phyloP scores from a whole-genome alignment of 1,139 yeast species.

The Hansenula lynferdii region DNA sequence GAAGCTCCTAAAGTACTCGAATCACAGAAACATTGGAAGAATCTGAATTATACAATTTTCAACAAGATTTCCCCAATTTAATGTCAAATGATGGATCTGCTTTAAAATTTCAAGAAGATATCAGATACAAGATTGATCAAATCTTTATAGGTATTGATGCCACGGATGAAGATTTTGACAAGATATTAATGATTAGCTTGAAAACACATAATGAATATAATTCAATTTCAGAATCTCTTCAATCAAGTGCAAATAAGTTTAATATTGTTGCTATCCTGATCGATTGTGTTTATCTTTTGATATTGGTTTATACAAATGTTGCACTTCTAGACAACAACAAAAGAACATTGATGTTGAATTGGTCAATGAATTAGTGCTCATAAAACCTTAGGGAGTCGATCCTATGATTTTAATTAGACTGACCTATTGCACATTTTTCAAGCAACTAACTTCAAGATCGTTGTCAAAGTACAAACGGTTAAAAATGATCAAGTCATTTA shows the following conservation, averaged over 20 bases:
- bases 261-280: background rate
- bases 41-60: background rate
- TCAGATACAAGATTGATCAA: background rate
- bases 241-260: background rate
- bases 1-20: background rate
- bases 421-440: too few species aligned
- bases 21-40: background rate
- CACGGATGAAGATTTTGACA: background rate
- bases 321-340: too few species aligned
- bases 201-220: background rate
- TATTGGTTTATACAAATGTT: too few species aligned
- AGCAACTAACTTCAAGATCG: too few species aligned
- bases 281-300: background rate
- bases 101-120: background rate
- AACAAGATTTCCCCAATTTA: background rate
- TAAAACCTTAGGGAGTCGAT: too few species aligned
- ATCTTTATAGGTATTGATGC: background rate
- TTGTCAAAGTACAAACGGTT: too few species aligned
- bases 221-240: background rate
- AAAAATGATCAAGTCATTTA: too few species aligned
- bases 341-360: too few species aligned
- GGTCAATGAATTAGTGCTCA: too few species aligned
- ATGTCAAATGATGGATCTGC: too few species aligned
- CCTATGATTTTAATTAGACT: too few species aligned
- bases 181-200: background rate